Percentiles rank a stretch among this genome's conserved stretches.
These are phyloP conservation scores for Trichoderma sp. DNA, from an alignment of 2,329 filamentous ascomycete genomes.

Conservation along the genomic window DNA sequence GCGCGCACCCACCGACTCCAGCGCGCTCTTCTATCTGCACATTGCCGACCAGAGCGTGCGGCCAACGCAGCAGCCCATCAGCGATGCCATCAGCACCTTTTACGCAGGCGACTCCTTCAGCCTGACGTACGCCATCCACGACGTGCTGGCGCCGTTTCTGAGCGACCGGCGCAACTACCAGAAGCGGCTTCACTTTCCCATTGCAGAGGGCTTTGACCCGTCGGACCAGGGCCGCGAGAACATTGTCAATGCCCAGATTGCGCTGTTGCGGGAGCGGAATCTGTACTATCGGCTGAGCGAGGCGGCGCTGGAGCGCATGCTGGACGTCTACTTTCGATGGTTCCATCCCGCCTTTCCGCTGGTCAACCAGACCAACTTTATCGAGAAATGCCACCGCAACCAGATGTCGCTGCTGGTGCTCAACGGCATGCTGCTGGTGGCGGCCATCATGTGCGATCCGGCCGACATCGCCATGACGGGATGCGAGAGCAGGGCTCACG, in stretches of 20 bases:
- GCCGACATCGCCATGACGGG: neutral
- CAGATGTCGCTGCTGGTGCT: slow-evolving; percentile 1
- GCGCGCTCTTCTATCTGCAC: slow-evolving; percentile 7
- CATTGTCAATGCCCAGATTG: neutral
- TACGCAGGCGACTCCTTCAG: slow-evolving; percentile 10
- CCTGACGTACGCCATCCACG: slow-evolving; percentile 13
- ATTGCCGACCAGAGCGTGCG: slow-evolving; percentile 15
- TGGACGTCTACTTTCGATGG: slow-evolving; percentile 8
- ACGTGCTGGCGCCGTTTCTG: slow-evolving; percentile 6
- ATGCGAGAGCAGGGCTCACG: neutral
- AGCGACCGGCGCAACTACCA: neutral
- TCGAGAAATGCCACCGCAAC: slow-evolving; percentile 1
- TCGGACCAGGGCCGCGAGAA: slow-evolving; percentile 4
- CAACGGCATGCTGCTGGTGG: neutral
- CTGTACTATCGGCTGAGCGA: neutral
- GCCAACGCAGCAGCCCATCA: slow-evolving; percentile 7
- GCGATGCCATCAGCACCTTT: slow-evolving; percentile 12
- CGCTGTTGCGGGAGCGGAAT: neutral
- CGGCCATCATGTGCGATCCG: slow-evolving; percentile 1
- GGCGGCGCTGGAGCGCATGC: neutral
- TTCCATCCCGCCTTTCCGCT: slow-evolving; percentile 3
- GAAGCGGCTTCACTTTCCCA: slow-evolving; percentile 7
- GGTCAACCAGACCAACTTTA: neutral
- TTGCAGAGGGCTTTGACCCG: slow-evolving; percentile 7
- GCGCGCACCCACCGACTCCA: neutral